Conservation (phyloP, 1,139 yeast genomes). For the Saccharomyces hybrid region DNA sequence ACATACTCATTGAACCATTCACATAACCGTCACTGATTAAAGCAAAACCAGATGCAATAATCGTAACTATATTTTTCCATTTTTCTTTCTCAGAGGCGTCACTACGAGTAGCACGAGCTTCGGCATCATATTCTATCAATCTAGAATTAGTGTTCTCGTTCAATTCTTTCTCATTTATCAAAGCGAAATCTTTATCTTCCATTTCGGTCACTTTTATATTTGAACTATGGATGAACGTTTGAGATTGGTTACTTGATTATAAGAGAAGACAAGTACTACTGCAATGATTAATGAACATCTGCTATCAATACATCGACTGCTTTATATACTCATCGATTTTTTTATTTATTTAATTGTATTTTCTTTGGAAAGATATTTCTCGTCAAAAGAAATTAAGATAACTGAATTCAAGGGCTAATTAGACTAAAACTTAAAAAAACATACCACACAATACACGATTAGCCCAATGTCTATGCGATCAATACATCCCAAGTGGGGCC, state of each 20-base stretch:
- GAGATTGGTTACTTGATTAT: neutral
- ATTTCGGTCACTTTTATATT: neutral
- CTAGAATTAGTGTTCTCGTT: slow-evolving; percentile 1
- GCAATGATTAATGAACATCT: neutral
- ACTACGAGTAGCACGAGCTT: slow-evolving; percentile 2
- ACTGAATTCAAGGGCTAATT: neutral
- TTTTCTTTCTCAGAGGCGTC: slow-evolving; percentile 12
- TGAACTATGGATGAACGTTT: neutral
- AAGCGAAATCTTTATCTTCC: neutral
- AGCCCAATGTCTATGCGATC: neutral
- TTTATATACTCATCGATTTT: neutral
- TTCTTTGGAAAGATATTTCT: neutral
- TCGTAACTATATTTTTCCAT: slow-evolving; percentile 50
- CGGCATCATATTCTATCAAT: slow-evolving; percentile 16
- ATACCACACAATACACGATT: neutral
- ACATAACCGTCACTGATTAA: slow-evolving; percentile 86
- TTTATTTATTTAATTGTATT: neutral
- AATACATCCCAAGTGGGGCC: neutral
- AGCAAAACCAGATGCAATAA: slow-evolving; percentile 85
- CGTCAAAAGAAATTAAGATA: neutral
- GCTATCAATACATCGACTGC: neutral
- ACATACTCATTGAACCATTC: slow-evolving; percentile 74
- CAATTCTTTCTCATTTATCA: slow-evolving; percentile 5
- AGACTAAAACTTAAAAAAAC: neutral
- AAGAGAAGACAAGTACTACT: neutral